These are phyloP conservation scores for Tuber brumale DNA, from an alignment of 495 filamentous ascomycete genomes.

Conservation along the genomic window DNA sequence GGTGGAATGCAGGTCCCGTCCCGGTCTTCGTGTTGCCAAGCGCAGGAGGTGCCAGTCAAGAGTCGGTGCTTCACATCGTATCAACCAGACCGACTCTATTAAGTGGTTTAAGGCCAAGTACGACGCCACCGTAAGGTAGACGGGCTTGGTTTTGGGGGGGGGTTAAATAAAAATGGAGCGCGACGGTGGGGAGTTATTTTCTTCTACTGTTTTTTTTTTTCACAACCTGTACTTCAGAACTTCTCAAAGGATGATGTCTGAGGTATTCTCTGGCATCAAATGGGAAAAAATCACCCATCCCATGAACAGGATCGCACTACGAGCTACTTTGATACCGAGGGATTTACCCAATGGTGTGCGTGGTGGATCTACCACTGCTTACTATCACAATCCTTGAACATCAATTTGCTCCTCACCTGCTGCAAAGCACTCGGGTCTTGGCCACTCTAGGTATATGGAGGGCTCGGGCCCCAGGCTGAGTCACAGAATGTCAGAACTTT, in stretches of 20 bases:
- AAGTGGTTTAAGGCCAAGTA: slow-evolving; percentile 99
- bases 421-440: not conserved
- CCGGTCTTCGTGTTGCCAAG: slow-evolving; percentile 94
- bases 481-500: not conserved
- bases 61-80: slow-evolving; percentile 82
- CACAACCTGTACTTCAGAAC: not conserved
- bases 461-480: not conserved
- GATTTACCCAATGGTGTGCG: not conserved
- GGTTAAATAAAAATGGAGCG: not conserved
- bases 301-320: not conserved
- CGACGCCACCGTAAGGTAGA: slow-evolving; percentile 94
- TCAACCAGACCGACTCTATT: slow-evolving; percentile 86
- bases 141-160: not conserved
- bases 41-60: slow-evolving; percentile 79
- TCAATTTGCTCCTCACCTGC: not conserved
- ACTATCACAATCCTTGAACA: not conserved
- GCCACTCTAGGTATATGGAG: not conserved
- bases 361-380: not conserved
- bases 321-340: not conserved
- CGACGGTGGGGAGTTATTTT: not conserved
- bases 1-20: slow-evolving; percentile 61
- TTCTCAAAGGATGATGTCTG: not conserved
- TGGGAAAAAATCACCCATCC: not conserved
- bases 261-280: not conserved
- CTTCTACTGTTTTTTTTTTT: not conserved